Base-by-base conservation (phyloP, 2,329 filamentous ascomycete species). In the Colletotrichum kahawae region DNA sequence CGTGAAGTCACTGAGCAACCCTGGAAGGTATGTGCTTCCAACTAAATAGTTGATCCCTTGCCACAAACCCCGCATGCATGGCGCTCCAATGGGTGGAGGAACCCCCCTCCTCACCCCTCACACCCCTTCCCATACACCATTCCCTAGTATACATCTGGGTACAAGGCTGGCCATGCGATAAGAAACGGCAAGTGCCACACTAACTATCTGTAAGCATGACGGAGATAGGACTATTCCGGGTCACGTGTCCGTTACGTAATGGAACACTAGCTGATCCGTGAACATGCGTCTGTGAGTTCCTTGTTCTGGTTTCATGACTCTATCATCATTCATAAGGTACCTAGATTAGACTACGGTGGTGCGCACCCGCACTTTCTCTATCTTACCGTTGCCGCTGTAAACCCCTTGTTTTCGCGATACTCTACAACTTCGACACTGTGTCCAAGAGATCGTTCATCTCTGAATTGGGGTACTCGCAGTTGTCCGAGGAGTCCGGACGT, bases 381-480 rank as follows among this genome's bases (percentile, higher is more conserved):
- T 27, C 38, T 62, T 69, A 62, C 36, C 67, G 48, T 51, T 31
- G 33, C 27, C 33, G 33, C 51, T 16, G 65, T 2, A 38, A 68
- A 60, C 18, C 9, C 27, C 18, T 18, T 18, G 0, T 10, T 6
- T 34, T n/a, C 14, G 18, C 16, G 34, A 67, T 21, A 31, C 38
- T 14, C 59, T 79, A 85, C 63, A 85, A 64, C 76, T 78, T 82
- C 14, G 82, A 77, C 16, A 68, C 66, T 5, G 80, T 72, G 51
- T 85, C 84, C 62, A 82, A 59, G 68, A 92, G 79, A 78, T 92
- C 88, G 67, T 83, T 88, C 86, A 92, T 87, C 85, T 93, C 90
- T 5, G 85, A 84, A 63, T 88, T 86, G 9, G 91, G 91, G 81
- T 86, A 93, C 79, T 91, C 90, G 9, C 88, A 85, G 78, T 91